These are phyloP conservation scores for Beauveria medogensis DNA, from an alignment of 2,329 filamentous ascomycete genomes.

Conservation along the genomic window DNA sequence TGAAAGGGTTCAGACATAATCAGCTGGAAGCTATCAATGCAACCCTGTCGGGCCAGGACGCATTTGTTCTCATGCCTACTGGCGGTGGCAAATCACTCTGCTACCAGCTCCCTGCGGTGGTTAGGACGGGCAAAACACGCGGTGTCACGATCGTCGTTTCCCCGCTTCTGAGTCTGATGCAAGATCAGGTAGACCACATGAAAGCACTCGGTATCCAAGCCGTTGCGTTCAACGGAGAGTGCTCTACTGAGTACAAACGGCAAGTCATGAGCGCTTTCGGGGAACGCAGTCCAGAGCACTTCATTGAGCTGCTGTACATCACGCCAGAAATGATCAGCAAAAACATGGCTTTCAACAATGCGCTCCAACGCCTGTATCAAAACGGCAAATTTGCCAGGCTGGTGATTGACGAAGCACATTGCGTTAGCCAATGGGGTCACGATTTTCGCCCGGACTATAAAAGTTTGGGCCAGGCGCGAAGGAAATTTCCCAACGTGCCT, in stretches of 20 bases:
- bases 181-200: slow-evolving; percentile 87
- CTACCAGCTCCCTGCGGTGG: slow-evolving; percentile 86
- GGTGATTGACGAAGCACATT: slow-evolving; percentile 98
- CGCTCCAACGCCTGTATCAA: slow-evolving; percentile 59
- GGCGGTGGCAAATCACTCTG: slow-evolving; percentile 95
- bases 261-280: slow-evolving; percentile 59
- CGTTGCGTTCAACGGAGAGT: slow-evolving; percentile 73
- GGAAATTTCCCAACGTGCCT: slow-evolving; percentile 68
- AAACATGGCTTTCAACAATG: slow-evolving; percentile 59
- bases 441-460: slow-evolving; percentile 98
- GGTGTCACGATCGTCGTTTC: slow-evolving; percentile 95
- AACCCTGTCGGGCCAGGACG: slow-evolving; percentile 77
- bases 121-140: slow-evolving; percentile 69
- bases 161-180: slow-evolving; percentile 89
- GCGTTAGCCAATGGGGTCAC: slow-evolving; percentile 98
- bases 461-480: slow-evolving; percentile 64
- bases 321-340: slow-evolving; percentile 96
- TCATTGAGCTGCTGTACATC: slow-evolving; percentile 82
- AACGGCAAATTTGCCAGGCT: slow-evolving; percentile 73
- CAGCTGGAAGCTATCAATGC: slow-evolving; percentile 95
- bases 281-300: slow-evolving; percentile 59
- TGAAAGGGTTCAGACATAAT: slow-evolving; percentile 81
- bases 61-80: slow-evolving; percentile 95
- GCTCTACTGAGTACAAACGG: slow-evolving; percentile 51
- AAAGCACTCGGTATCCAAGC: slow-evolving; percentile 68